Base-by-base conservation (phyloP, 73 alveolate genomes). In the Stentor roeselii region DNA sequence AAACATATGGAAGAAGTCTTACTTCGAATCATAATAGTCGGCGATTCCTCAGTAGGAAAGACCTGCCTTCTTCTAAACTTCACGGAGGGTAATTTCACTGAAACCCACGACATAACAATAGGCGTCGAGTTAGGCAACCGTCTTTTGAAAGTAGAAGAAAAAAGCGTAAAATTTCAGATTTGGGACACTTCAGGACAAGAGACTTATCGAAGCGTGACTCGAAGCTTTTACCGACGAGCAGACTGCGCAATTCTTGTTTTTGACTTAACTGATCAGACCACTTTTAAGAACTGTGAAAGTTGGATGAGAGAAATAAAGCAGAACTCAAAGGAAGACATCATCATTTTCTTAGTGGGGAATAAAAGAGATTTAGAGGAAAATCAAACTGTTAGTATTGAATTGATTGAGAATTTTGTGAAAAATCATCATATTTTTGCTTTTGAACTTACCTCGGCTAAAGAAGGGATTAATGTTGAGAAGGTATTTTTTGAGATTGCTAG, bases 261-360 rank as follows among this genome's bases (percentile, higher is more conserved):
- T 67, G 80, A 67, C 2, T 27, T 67, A 32, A 34, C 50, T 30
- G 41, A 67, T 67, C 0, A 32, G 34, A 34, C 21, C 14, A 27
- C 80, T 21, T 67, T 67, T 78, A 78, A 83, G 32, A 93, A 92
- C 59, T 84, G 94, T 36, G 84, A 88, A 60, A 92, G 85, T 74
- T 95, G 99, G 99, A 91, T 90, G 15, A 85, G 93, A 50, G 95
- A 93, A 85, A 85, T 93, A 34, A 93, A 90, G 86, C 84, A 91
- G 78, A 92, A 95, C 86, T 89, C 97, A 3, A 76, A 86, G 38
- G 91, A 92, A 0, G 96, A 92, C 75, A 84, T 90, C 32, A 75
- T 86, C 42, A 87, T 93, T 39, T 89, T 86, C 74, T 88, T 95
- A 75, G 93, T 95, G 21, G 99, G 95, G 31, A 95, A 95, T 85